A percentile compares a stretch with the other conserved stretches of the same genome.
Evolutionary conservation across 2,329 filamentous ascomycete genomes (phyloP).

Genomic region (Leptographium flavum): DNA sequence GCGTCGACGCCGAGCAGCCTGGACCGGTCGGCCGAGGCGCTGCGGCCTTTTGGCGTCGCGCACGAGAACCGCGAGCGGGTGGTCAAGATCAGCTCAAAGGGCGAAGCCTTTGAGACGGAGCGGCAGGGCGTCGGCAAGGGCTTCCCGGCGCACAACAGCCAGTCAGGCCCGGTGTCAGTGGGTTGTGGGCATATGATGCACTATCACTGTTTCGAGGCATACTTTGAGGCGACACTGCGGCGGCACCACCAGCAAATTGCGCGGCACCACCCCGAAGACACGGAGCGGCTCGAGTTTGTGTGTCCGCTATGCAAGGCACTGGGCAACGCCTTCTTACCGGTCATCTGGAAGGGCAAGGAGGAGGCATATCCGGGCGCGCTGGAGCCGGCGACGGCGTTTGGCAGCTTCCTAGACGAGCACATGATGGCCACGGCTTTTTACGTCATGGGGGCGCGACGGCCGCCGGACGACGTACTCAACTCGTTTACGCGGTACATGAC

Average conservation of each 20-base stretch:
- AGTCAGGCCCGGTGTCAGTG: slow-evolving; percentile 67
- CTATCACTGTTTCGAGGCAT: slow-evolving; percentile 86
- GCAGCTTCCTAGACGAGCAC: slow-evolving; percentile 51
- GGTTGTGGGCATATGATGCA: slow-evolving; percentile 99
- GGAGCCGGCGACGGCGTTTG: slow-evolving; percentile 42
- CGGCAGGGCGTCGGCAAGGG: slow-evolving; percentile 79
- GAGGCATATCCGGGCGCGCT: slow-evolving; percentile 69
- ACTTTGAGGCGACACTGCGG: slow-evolving; percentile 69
- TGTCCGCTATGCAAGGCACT: slow-evolving; percentile 94
- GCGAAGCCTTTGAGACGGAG: slow-evolving; percentile 57
- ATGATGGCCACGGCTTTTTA: slow-evolving; percentile 29
- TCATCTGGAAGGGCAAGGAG: slow-evolving; percentile 88
- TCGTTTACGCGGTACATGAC: slow-evolving; percentile 25
- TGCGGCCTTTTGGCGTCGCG: slow-evolving; percentile 82
- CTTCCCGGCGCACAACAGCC: slow-evolving; percentile 55
- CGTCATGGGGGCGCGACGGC: slow-evolving; percentile 20
- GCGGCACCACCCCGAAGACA: slow-evolving; percentile 77
- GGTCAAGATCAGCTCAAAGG: slow-evolving; percentile 59
- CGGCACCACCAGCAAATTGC: slow-evolving; percentile 88
- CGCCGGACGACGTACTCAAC: slow-evolving; percentile 20
- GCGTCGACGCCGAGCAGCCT: slow-evolving; percentile 64
- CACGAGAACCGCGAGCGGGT: slow-evolving; percentile 71
- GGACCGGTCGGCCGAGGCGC: slow-evolving; percentile 67
- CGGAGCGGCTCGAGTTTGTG: slow-evolving; percentile 74
- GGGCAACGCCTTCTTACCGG: slow-evolving; percentile 86